Percentiles rank a stretch among this genome's conserved stretches.
These are phyloP conservation scores for Strombidium stylifer DNA, from an alignment of 73 alveolate species.

Conservation along the genomic window DNA sequence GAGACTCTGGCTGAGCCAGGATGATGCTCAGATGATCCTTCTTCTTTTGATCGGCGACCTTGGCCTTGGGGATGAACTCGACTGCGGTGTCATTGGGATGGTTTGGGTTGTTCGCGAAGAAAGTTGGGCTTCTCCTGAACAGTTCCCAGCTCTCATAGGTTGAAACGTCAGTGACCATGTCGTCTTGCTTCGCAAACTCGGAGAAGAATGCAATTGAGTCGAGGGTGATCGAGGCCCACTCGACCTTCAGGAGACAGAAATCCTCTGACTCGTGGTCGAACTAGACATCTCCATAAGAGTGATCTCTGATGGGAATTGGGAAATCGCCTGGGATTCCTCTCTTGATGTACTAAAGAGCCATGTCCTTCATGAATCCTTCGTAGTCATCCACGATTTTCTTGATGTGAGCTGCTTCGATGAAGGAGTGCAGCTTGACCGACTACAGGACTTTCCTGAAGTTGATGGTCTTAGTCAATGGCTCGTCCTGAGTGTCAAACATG, in stretches of 20 bases:
- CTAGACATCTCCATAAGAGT: background rate
- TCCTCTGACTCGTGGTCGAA: background rate
- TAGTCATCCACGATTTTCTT: too few species aligned
- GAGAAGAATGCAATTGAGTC: background rate
- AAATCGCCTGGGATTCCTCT: background rate
- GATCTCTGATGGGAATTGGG: background rate
- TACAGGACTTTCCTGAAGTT: too few species aligned
- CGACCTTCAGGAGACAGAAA: background rate
- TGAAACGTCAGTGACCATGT: slow-evolving; percentile 1
- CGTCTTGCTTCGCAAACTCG: slow-evolving; percentile 13
- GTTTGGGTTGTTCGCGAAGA: slow-evolving; percentile 45
- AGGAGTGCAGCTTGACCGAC: too few species aligned
- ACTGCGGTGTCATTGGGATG: background rate
- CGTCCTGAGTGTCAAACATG: slow-evolving; percentile 15
- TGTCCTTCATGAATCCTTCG: too few species aligned
- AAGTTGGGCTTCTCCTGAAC: slow-evolving; percentile 16
- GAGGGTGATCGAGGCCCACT: too few species aligned
- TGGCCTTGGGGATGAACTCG: background rate
- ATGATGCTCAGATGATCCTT: too few species aligned
- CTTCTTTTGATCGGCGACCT: background rate
- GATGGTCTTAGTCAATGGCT: background rate
- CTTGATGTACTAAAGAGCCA: slow-evolving; percentile 10
- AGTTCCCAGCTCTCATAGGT: slow-evolving; percentile 39
- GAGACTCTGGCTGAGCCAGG: too few species aligned
- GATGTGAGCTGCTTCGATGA: too few species aligned